Conservation (phyloP, 2,329 filamentous ascomycete species). For the Ilyonectria destructans region DNA sequence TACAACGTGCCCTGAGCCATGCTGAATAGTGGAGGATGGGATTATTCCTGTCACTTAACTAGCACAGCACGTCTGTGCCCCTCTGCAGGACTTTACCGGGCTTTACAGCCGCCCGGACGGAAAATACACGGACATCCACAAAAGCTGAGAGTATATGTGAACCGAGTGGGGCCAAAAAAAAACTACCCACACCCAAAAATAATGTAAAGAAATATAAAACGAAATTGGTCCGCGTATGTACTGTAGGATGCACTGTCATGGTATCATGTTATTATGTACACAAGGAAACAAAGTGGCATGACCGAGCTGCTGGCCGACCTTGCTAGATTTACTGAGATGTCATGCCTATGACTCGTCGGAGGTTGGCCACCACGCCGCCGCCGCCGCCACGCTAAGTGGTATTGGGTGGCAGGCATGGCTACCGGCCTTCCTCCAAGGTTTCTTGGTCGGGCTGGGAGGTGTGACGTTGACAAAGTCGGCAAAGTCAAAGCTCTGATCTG, state of each 20-base stretch:
- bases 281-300: conserved; percentile 39
- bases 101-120: too few species aligned
- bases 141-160: too few species aligned
- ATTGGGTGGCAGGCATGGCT: conserved; percentile 67
- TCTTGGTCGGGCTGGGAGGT: conserved; percentile 88
- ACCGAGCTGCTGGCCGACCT: conserved; percentile 27
- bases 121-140: too few species aligned
- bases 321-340: conserved; percentile 20
- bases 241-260: conserved; percentile 52
- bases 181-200: too few species aligned
- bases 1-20: too few species aligned
- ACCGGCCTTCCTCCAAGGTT: conserved; percentile 86
- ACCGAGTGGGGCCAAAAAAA: too few species aligned
- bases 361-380: conserved; percentile 76
- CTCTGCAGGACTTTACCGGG: too few species aligned
- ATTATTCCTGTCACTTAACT: too few species aligned
- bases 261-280: conserved; percentile 60
- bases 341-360: conserved; percentile 77
- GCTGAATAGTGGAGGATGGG: too few species aligned
- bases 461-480: conserved; percentile 98
- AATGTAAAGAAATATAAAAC: too few species aligned
- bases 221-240: conserved; percentile 33
- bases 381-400: conserved; percentile 78
- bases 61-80: too few species aligned
- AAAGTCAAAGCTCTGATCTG: conserved; percentile 90